Percentiles rank a stretch among this genome's conserved stretches.
These are phyloP conservation scores for Ophiobolus disseminans DNA, from an alignment of 2,329 filamentous ascomycete genomes.

Conservation along the genomic window DNA sequence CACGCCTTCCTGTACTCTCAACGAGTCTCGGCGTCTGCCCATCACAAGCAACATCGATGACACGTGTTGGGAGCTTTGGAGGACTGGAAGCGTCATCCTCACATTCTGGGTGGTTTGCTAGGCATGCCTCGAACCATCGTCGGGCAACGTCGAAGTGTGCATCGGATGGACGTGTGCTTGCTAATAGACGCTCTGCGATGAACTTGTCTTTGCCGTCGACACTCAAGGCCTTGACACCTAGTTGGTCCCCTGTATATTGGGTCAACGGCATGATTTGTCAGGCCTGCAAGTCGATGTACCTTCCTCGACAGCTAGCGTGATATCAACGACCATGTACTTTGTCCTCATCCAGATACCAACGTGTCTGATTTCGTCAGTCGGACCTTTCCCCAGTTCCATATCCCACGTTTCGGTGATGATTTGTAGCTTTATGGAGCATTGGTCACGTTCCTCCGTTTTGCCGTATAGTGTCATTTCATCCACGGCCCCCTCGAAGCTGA, in stretches of 20 bases:
- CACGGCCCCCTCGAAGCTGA: neutral
- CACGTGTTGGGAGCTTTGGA: conserved; percentile 1
- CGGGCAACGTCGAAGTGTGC: conserved; percentile 7
- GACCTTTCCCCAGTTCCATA: neutral
- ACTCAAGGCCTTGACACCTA: neutral
- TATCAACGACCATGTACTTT: neutral
- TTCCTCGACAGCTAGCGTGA: conserved; percentile 6
- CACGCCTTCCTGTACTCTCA: conserved; percentile 2
- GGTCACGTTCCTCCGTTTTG: neutral
- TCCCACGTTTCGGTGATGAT: neutral
- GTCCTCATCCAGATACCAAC: conserved; percentile 2
- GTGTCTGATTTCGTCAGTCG: neutral
- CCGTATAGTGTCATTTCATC: neutral
- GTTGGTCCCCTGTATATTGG: conserved; percentile 2
- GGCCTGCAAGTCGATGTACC: no score
- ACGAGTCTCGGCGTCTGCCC: neutral
- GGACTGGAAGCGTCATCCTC: neutral
- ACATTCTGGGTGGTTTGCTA: conserved; percentile 2
- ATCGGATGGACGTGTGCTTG: neutral
- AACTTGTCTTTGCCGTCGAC: neutral
- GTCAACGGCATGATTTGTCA: no score
- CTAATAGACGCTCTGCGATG: conserved; percentile 1
- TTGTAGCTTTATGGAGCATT: neutral
- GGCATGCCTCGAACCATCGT: conserved; percentile 7
- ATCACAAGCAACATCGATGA: conserved; percentile 2